Percentiles rank a stretch among this genome's conserved stretches.
Evolutionary conservation across 257 asterid genomes (phyloP).

Genomic region (Anisodus acutangulus): DNA sequence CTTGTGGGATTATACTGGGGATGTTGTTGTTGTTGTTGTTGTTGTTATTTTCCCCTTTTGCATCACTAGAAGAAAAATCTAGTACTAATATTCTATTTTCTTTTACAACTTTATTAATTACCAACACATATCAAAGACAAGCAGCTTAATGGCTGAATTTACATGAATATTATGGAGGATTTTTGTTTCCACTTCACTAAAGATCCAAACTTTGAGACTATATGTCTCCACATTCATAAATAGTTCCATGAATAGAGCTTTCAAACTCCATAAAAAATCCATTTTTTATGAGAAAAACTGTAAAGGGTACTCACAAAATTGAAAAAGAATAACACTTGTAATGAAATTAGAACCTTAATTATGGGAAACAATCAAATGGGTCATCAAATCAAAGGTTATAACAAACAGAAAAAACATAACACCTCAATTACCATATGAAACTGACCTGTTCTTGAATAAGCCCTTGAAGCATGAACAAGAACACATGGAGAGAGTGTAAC

Average conservation of each 20-base stretch:
- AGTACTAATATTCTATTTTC: background rate
- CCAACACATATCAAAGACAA: background rate
- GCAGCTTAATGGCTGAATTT: conserved; percentile 1
- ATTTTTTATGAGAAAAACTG: background rate
- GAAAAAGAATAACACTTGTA: background rate
- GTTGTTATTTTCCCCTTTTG: background rate
- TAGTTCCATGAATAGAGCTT: background rate
- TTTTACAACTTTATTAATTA: background rate
- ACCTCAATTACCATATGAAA: conserved; percentile 13
- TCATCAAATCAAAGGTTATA: conserved; percentile 10
- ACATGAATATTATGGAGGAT: background rate
- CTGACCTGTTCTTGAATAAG: background rate
- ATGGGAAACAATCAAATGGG: background rate
- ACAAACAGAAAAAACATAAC: conserved; percentile 12
- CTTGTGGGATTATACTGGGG: no score
- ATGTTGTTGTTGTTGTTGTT: no score
- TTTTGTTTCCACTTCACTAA: background rate
- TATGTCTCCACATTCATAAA: conserved; percentile 8
- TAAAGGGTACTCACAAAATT: conserved; percentile 22
- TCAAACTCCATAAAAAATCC: conserved; percentile 2
- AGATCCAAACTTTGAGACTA: conserved; percentile 29
- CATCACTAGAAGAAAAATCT: background rate
- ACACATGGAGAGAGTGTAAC: background rate
- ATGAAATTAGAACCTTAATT: conserved; percentile 2
- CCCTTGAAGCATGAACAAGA: conserved; percentile 20